phyloP scores from a whole-genome alignment of 2,329 filamentous ascomycete genomes.

The Fusarium armeniacum region DNA sequence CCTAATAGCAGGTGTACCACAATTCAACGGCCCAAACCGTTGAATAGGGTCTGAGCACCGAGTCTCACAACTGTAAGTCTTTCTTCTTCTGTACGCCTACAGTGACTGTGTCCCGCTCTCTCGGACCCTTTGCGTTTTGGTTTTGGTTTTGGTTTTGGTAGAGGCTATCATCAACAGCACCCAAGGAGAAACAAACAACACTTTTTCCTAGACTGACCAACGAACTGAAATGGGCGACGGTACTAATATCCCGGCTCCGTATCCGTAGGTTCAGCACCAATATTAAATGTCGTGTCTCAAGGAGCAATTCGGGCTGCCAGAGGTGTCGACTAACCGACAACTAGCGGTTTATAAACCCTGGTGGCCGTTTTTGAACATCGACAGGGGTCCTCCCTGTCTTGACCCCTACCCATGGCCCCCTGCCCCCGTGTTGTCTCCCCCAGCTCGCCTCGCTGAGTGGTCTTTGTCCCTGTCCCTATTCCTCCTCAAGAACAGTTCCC shows the following conservation, averaged over 20 bases:
- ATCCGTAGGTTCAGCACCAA: neutral
- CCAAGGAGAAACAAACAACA: neutral
- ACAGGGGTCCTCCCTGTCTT: slow-evolving; percentile 15
- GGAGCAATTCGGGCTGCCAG: slow-evolving; percentile 32
- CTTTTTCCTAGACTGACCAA: neutral
- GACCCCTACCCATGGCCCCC: slow-evolving; percentile 14
- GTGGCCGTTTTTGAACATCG: slow-evolving; percentile 39
- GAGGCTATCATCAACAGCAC: slow-evolving; percentile 7
- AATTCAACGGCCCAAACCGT: slow-evolving; percentile 21
- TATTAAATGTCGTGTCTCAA: slow-evolving; percentile 14
- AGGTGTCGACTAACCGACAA: slow-evolving; percentile 20
- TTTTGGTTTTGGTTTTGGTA: neutral
- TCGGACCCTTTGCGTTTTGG: slow-evolving; percentile 18
- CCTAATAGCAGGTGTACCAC: neutral
- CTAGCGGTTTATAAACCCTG: slow-evolving; percentile 35
- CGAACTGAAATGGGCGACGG: neutral
- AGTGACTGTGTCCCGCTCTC: slow-evolving; percentile 22
- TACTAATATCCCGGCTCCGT: neutral
- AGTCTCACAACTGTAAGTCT: slow-evolving; percentile 25
- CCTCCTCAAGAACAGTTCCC: slow-evolving; percentile 29
- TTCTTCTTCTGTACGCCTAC: slow-evolving; percentile 3
- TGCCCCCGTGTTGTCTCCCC: slow-evolving; percentile 23
- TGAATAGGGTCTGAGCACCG: slow-evolving; percentile 28
- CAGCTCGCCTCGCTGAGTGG: slow-evolving; percentile 35
- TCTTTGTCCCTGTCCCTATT: slow-evolving; percentile 22